Base-by-base conservation (phyloP, 2,329 filamentous ascomycete species). In the Ceratocystis cubensis region DNA sequence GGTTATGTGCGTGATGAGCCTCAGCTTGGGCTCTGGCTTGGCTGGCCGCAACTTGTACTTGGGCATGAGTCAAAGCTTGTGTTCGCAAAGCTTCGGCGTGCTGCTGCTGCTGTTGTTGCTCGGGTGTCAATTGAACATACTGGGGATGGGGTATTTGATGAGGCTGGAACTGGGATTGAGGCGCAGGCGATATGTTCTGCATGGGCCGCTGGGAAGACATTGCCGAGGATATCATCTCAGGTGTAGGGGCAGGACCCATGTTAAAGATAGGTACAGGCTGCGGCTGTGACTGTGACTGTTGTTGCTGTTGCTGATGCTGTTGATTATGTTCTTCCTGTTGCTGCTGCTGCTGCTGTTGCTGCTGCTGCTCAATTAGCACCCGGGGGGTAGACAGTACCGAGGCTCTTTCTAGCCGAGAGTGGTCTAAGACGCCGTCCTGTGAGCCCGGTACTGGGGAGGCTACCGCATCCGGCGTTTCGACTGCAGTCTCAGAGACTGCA, bases 21-120 rank as follows among this genome's bases (percentile, higher is more conserved):
- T 65, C 44, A 22, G 63, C 66, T 28, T 63, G 63, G n/a, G 64
- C 66, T 45, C 53, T 46, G n/a, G 59, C 66, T 20, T 65, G 63
- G 17, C 59, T 45, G 6, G 65, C 65, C 8, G 48, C 37, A 17
- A 33, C 65, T 28, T 66, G 65, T 2, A 28, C 62, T 15, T 64
- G 44, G 3, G 62, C 62, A 15, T 67, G 61, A n/a, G 61, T 62
- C 6, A 53, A 46, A 33, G 66, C 41, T 17, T 67, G 66, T n/a
- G 53, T 33, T 45, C 57, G 62, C 28, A 59, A 48, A 6, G 63
- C 64, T 61, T 66, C 50, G 13, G 33, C 41, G 44, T 65, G 64
- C n/a, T 56, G 56, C 17, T 59, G 56, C 56, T 65, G 64, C 33
- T 56, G 64, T 28, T 56, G 50, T 25, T 65, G 64, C n/a, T 56